phyloP scores from a whole-genome alignment of 345 rosid genomes.

The Excoecaria cochinchinensis region DNA sequence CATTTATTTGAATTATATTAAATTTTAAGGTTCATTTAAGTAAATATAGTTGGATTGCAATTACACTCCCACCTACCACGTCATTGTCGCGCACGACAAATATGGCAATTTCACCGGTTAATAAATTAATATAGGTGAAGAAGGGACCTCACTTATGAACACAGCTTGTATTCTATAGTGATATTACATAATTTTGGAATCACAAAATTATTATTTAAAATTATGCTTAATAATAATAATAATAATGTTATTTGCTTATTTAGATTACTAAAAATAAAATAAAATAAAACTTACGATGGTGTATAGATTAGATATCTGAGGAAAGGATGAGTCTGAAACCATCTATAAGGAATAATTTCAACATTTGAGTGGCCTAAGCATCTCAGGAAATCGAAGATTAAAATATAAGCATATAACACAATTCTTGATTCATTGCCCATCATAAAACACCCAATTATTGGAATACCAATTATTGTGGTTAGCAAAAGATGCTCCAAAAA shows the following conservation, averaged over 20 bases:
- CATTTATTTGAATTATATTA: background rate
- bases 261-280: too few species aligned
- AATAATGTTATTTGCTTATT: too few species aligned
- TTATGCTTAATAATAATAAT: background rate
- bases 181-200: background rate
- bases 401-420: constrained; percentile 54
- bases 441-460: constrained; percentile 58
- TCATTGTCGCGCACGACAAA: background rate
- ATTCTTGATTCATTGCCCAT: constrained; percentile 67
- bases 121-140: background rate
- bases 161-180: background rate
- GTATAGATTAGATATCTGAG: constrained; percentile 72
- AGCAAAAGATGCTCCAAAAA: constrained; percentile 65
- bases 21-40: background rate
- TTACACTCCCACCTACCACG: constrained; percentile 4
- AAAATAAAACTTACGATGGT: constrained; percentile 62
- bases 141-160: background rate
- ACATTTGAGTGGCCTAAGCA: constrained; percentile 86
- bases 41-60: background rate
- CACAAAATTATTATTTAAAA: background rate
- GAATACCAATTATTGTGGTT: constrained; percentile 53
- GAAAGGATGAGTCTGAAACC: constrained; percentile 58
- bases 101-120: background rate
- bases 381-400: constrained; percentile 68
- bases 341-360: constrained; percentile 61